These are phyloP conservation scores for Globisporangium splendens DNA, from an alignment of 352 stramenopile genomes.

Conservation along the genomic window DNA sequence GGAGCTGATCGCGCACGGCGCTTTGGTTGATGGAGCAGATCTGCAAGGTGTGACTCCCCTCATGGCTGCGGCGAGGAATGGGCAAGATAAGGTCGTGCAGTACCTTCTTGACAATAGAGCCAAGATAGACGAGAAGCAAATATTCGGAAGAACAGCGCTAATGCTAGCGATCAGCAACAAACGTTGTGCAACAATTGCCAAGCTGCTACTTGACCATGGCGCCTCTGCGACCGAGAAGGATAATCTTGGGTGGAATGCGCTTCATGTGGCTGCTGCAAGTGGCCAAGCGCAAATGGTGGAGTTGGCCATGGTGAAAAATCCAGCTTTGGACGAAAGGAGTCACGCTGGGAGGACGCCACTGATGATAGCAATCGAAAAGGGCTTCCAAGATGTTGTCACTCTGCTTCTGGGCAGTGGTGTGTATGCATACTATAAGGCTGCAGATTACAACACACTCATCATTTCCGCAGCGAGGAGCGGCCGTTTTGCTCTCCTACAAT, in stretches of 20 bases:
- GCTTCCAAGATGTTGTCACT: not conserved
- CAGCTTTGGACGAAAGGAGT: too few relatives aligned
- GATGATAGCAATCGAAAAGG: slow-evolving; percentile 9
- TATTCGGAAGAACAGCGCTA: slow-evolving; percentile 1
- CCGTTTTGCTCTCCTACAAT: not conserved
- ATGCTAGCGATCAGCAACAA: slow-evolving; percentile 8
- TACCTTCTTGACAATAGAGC: not conserved
- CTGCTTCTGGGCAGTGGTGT: not conserved
- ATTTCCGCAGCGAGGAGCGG: not conserved
- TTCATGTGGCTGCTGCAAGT: too few relatives aligned
- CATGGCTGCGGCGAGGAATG: slow-evolving; percentile 4
- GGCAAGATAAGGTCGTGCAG: not conserved
- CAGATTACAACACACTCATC: not conserved
- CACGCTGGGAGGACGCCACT: not conserved
- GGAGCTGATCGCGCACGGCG: not conserved
- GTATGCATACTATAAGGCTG: not conserved
- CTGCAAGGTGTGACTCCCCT: not conserved
- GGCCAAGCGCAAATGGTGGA: too few relatives aligned
- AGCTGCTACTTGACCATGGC: not conserved
- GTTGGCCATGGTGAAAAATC: too few relatives aligned
- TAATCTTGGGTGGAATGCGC: not conserved
- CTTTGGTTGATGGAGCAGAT: not conserved
- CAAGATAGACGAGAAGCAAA: slow-evolving; percentile 1
- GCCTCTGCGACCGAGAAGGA: slow-evolving; percentile 3
- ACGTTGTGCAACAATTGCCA: not conserved